Evolutionary conservation across 768 basidiomycete genomes (phyloP).

Genomic region (Boletus huronensis): DNA sequence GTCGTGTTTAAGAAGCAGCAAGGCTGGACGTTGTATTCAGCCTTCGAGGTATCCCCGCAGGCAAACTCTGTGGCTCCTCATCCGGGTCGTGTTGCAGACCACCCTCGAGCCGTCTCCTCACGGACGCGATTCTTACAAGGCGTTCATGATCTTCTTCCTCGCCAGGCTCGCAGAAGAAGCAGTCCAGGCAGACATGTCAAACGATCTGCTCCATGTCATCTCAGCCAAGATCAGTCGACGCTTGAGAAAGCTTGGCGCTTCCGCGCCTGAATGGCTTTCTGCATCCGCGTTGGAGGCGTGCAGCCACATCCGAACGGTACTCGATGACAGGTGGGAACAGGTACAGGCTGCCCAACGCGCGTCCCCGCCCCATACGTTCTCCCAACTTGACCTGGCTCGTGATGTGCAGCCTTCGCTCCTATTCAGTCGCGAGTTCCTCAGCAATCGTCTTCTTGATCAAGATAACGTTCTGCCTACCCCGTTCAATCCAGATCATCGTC

Average conservation of each 20-base stretch:
- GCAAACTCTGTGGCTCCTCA: slow-evolving; percentile 34
- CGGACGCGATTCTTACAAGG: slow-evolving; percentile 38
- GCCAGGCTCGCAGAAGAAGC: slow-evolving; percentile 25
- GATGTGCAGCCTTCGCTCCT: slow-evolving; percentile 36
- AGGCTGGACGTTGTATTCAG: neutral
- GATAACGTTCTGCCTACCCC: neutral
- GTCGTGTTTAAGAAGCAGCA: slow-evolving; percentile 34
- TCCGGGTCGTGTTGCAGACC: slow-evolving; percentile 34
- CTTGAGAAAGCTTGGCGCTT: slow-evolving; percentile 34
- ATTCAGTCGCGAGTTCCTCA: slow-evolving; percentile 29
- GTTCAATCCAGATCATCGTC: neutral
- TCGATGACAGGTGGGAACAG: slow-evolving; percentile 37
- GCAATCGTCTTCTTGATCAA: slow-evolving; percentile 7
- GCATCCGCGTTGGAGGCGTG: slow-evolving; percentile 2
- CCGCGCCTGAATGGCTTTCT: slow-evolving; percentile 16
- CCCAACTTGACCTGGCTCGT: slow-evolving; percentile 21
- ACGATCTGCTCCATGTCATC: slow-evolving; percentile 37
- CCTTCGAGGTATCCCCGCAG: slow-evolving; percentile 43
- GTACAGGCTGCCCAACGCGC: slow-evolving; percentile 27
- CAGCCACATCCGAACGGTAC: slow-evolving; percentile 9
- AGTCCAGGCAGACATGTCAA: slow-evolving; percentile 9
- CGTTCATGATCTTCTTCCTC: slow-evolving; percentile 44
- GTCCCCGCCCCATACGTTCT: slow-evolving; percentile 10
- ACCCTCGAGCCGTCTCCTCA: slow-evolving; percentile 17
- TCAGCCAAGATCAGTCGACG: slow-evolving; percentile 37